Base-by-base conservation (phyloP, 305 asterid genomes). In the Fraxinus paxiana region DNA sequence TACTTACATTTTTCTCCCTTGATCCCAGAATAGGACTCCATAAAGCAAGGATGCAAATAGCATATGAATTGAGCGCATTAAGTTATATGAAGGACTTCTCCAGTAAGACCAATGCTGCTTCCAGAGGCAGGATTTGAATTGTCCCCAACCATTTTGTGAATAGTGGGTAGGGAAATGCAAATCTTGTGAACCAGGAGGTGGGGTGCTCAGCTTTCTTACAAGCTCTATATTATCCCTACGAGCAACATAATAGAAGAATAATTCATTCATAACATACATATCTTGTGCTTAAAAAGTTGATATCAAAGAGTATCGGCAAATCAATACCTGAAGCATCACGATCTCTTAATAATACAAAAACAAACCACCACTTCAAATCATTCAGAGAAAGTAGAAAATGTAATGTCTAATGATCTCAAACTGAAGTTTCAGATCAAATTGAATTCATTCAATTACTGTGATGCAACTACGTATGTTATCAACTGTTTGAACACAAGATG, bases 21-120 rank as follows among this genome's bases (percentile, higher is more conserved):
- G 88, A 30, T 78, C 81, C 92, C 90, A 89, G 56, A 86, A 91
- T 28, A 91, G 74, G 1, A 71, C 0, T 63, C 94, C 94, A 17
- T 54, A 91, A 56, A 83, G 35, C 24, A 87, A 17, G 48, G 90
- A 82, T 28, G 90, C 74, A 24, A 87, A 31, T 59, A 91, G 73
- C 85, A 86, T 84, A 78, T 81, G 81, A 24, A 83, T 0, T 0
- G 84, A 79, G 31, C 93, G 95, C 76, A 73, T 69, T 83, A 91
- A 73, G 85, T 90, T 92, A 85, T 89, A 90, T 1, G 83, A 73
- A n/a, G 97, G 97, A 83, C 92, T 89, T 87, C 97, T 87, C 97
- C 97, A 92, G 84, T 92, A 92, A 48, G 97, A 92, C 87, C 82
- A 86, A 75, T 87, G 82, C 77, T 88, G 94, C 86, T 89, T 92